Conservation (phyloP, 1,139 yeast genomes). For the Hansenula lynferdii region DNA sequence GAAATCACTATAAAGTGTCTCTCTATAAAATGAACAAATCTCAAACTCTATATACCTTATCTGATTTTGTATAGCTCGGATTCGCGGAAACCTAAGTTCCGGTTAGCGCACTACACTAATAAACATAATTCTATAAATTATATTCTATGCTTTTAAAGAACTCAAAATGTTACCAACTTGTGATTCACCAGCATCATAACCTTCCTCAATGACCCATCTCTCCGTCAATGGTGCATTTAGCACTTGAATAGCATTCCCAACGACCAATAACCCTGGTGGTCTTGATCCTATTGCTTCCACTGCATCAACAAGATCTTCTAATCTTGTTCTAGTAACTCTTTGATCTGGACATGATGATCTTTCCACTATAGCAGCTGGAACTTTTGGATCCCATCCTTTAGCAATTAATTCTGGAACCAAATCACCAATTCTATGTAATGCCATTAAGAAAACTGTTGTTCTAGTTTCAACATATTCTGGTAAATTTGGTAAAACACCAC, state of each 20-base stretch:
- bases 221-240: conserved; percentile 30
- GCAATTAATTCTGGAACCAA: conserved; percentile 55
- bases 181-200: conserved; percentile 27
- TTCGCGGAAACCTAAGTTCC: too few relatives aligned
- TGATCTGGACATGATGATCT: conserved; percentile 95
- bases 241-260: conserved; percentile 77
- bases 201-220: conserved; percentile 60
- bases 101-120: neutral
- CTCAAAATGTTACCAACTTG: neutral
- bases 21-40: too few relatives aligned
- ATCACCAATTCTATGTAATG: conserved; percentile 75
- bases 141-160: conserved; percentile 4
- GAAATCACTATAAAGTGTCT: too few relatives aligned
- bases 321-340: conserved; percentile 70
- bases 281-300: conserved; percentile 80
- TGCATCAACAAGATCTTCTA: conserved; percentile 64
- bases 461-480: conserved; percentile 71
- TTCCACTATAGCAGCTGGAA: conserved; percentile 85
- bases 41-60: too few relatives aligned
- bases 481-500: conserved; percentile 73
- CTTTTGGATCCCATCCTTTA: conserved; percentile 60
- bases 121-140: neutral
- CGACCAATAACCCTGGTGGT: conserved; percentile 88
- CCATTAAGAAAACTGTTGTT: conserved; percentile 88
- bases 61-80: too few relatives aligned